Conservation (phyloP, 495 filamentous ascomycete genomes). For the Penicillium fimorum region DNA sequence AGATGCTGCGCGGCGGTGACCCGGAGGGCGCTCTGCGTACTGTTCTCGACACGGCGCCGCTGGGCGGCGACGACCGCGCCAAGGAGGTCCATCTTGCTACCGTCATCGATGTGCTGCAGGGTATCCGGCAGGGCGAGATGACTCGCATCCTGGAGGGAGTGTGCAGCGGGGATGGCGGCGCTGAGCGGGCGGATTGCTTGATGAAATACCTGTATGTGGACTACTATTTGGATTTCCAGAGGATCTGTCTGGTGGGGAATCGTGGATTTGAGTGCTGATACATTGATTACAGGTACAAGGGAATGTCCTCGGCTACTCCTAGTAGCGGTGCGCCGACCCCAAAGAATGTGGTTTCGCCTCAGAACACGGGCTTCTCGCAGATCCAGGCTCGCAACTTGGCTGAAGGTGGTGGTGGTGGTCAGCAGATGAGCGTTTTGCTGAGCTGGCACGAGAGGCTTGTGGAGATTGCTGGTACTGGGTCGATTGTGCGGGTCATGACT, state of each 20-base stretch:
- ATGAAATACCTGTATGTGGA: conserved; percentile 52
- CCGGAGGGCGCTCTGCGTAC: conserved; percentile 77
- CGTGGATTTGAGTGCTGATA: conserved; percentile 12
- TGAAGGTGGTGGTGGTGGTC: conserved; percentile 74
- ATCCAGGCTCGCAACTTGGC: conserved; percentile 65
- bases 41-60: conserved; percentile 72
- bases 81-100: conserved; percentile 83
- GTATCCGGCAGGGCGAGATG: conserved; percentile 89
- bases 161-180: conserved; percentile 66
- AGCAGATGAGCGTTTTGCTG: conserved; percentile 88
- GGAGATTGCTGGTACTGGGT: conserved; percentile 80
- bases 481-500: conserved; percentile 87
- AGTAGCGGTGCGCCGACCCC: conserved; percentile 36
- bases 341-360: conserved; percentile 63
- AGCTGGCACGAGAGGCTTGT: conserved; percentile 97
- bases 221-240: neutral
- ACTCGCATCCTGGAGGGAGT: conserved; percentile 75
- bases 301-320: conserved; percentile 61
- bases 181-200: conserved; percentile 58
- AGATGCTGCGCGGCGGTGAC: conserved; percentile 82
- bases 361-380: conserved; percentile 82
- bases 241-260: neutral
- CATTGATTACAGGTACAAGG: conserved; percentile 63
- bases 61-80: conserved; percentile 67
- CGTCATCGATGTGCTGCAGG: conserved; percentile 83